A percentile compares a stretch with the other conserved stretches of the same genome.
phyloP scores from a whole-genome alignment of 805 yeast genomes.

The Ogataea pini region DNA sequence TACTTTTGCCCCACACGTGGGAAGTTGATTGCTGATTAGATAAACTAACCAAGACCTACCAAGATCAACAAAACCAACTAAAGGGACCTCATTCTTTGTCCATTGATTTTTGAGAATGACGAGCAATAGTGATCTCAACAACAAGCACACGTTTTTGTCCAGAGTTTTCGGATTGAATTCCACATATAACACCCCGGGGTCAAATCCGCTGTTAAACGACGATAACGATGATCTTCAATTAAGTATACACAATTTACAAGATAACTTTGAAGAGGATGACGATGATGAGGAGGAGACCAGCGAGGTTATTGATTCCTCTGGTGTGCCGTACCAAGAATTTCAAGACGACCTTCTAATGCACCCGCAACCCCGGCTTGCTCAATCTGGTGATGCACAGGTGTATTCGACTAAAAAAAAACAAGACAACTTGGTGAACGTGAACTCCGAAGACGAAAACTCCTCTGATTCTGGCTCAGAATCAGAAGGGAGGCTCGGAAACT shows the following conservation, averaged over 20 bases:
- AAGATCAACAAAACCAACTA: too few relatives aligned
- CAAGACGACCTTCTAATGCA: slow-evolving; percentile 1
- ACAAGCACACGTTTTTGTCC: slow-evolving; percentile 58
- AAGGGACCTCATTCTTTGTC: neutral
- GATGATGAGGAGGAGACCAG: slow-evolving; percentile 17
- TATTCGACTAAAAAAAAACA: neutral
- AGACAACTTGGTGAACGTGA: slow-evolving; percentile 23
- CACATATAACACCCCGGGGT: slow-evolving; percentile 24
- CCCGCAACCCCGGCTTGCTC: slow-evolving; percentile 14
- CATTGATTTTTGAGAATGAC: neutral
- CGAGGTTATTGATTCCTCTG: neutral
- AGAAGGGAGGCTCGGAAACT: neutral
- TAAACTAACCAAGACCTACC: too few relatives aligned
- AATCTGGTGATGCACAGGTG: neutral
- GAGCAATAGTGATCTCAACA: slow-evolving; percentile 21
- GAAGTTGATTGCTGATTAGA: slow-evolving; percentile 6
- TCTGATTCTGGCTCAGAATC: slow-evolving; percentile 20
- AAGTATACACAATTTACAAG: slow-evolving; percentile 24
- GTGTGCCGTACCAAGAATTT: neutral
- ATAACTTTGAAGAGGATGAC: slow-evolving; percentile 26
- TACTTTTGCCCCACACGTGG: neutral
- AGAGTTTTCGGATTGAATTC: slow-evolving; percentile 58
- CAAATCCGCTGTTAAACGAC: slow-evolving; percentile 34
- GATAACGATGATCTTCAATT: slow-evolving; percentile 30
- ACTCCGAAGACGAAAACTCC: slow-evolving; percentile 30